These are phyloP conservation scores for Annulohypoxylon nitens DNA, from an alignment of 495 filamentous ascomycete species.

Conservation along the genomic window DNA sequence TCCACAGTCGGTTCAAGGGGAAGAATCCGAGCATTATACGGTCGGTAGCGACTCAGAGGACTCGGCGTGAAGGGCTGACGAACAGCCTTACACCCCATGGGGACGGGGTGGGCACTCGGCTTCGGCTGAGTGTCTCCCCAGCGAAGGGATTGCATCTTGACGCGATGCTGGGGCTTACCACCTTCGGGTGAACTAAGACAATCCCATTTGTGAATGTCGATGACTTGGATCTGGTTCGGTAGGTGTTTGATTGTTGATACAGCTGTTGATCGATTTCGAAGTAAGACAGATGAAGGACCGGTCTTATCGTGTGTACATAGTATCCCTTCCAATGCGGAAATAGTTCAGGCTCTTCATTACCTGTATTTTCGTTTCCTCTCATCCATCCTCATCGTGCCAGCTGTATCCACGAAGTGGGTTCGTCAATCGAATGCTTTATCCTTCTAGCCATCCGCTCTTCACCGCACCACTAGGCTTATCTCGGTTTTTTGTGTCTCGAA, in stretches of 20 bases:
- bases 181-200: background rate
- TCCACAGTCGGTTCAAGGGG: background rate
- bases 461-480: background rate
- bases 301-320: too few species aligned
- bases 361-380: too few species aligned
- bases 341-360: too few species aligned
- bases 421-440: background rate
- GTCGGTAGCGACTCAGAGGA: background rate
- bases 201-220: background rate
- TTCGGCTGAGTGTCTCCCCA: background rate
- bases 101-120: background rate
- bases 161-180: background rate
- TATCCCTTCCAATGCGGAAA: too few species aligned
- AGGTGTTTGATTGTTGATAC: background rate
- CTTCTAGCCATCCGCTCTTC: background rate
- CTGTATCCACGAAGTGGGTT: background rate
- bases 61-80: slow-evolving; percentile 6
- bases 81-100: slow-evolving; percentile 5
- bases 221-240: background rate
- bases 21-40: background rate
- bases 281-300: too few species aligned
- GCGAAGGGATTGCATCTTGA: background rate
- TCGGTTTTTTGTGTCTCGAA: background rate
- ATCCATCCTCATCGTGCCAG: background rate
- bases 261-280: background rate